phyloP scores from a whole-genome alignment of 495 filamentous ascomycete genomes.

The Neurospora pannonica region DNA sequence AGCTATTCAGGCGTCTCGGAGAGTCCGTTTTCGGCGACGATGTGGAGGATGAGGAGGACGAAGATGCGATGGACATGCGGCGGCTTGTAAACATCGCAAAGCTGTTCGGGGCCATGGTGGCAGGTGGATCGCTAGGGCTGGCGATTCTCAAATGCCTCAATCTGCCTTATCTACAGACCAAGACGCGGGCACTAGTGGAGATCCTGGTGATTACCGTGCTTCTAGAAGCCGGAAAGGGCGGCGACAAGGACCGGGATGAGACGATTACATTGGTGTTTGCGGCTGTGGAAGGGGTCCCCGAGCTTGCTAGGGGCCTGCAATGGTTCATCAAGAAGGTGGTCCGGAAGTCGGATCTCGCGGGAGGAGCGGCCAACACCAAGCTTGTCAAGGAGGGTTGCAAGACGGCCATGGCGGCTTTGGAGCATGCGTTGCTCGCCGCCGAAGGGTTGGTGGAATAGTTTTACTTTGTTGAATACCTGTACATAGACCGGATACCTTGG shows the following conservation, averaged over 20 bases:
- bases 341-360: slow-evolving; percentile 60
- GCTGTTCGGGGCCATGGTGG: slow-evolving; percentile 69
- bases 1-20: slow-evolving; percentile 76
- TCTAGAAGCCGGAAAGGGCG: slow-evolving; percentile 37
- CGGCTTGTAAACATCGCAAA: slow-evolving; percentile 85
- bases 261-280: slow-evolving; percentile 59
- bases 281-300: slow-evolving; percentile 47
- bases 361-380: slow-evolving; percentile 48
- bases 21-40: slow-evolving; percentile 56
- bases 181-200: slow-evolving; percentile 70
- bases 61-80: slow-evolving; percentile 37
- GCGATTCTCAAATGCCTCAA: slow-evolving; percentile 66
- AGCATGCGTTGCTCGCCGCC: slow-evolving; percentile 32
- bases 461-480: not conserved
- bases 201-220: slow-evolving; percentile 67
- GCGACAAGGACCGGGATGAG: slow-evolving; percentile 23
- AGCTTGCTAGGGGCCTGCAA: slow-evolving; percentile 60
- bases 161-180: slow-evolving; percentile 63
- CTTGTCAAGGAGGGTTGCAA: slow-evolving; percentile 63
- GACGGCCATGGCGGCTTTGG: slow-evolving; percentile 50
- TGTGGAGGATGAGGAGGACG: slow-evolving; percentile 35
- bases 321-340: slow-evolving; percentile 74
- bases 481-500: not conserved
- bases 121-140: slow-evolving; percentile 53
- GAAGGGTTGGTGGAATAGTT: slow-evolving; percentile 4